phyloP scores from a whole-genome alignment of 2,329 filamentous ascomycete species.

The Hysterium pulicare region DNA sequence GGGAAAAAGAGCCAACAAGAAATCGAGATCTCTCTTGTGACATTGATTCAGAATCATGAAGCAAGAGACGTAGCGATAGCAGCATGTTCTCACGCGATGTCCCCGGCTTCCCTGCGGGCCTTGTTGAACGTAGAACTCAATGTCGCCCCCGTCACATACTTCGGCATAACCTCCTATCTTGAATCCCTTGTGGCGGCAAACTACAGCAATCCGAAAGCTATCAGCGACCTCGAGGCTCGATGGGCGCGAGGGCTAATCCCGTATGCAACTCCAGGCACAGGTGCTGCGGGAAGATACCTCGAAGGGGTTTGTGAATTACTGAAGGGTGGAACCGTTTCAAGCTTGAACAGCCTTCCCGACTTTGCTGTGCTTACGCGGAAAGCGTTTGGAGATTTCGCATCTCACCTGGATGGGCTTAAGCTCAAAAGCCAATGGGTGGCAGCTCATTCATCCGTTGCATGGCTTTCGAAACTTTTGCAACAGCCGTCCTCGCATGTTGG shows the following conservation, averaged over 20 bases:
- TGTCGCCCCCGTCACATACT: slow-evolving; percentile 24
- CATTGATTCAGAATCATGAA: slow-evolving; percentile 19
- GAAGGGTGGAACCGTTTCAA: slow-evolving; percentile 9
- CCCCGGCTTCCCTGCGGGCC: slow-evolving; percentile 18
- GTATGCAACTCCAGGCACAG: slow-evolving; percentile 19
- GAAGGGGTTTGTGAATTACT: slow-evolving; percentile 20
- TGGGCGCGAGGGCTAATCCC: slow-evolving; percentile 25
- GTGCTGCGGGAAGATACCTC: slow-evolving; percentile 22
- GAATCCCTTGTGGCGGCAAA: slow-evolving; percentile 29
- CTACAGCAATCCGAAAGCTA: slow-evolving; percentile 16
- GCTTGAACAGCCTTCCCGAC: slow-evolving; percentile 19
- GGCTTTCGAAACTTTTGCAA: slow-evolving; percentile 17
- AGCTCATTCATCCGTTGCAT: slow-evolving; percentile 18
- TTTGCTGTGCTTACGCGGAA: slow-evolving; percentile 19
- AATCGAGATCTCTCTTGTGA: slow-evolving; percentile 17
- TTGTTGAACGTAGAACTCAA: slow-evolving; percentile 22
- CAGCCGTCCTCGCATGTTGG: slow-evolving; percentile 9
- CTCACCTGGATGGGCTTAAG: slow-evolving; percentile 24
- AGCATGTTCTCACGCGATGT: slow-evolving; percentile 28
- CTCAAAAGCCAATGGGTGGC: slow-evolving; percentile 20
- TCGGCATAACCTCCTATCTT: slow-evolving; percentile 25
- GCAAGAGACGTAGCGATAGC: slow-evolving; percentile 27
- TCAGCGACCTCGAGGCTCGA: slow-evolving; percentile 24
- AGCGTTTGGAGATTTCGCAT: slow-evolving; percentile 19
- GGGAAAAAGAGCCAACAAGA: slow-evolving; percentile 24